Evolutionary conservation across 2,329 filamentous ascomycete species (phyloP), one percentile per base, ranked within the genome.

Genomic region (Colletotrichum chlorophyti): DNA sequence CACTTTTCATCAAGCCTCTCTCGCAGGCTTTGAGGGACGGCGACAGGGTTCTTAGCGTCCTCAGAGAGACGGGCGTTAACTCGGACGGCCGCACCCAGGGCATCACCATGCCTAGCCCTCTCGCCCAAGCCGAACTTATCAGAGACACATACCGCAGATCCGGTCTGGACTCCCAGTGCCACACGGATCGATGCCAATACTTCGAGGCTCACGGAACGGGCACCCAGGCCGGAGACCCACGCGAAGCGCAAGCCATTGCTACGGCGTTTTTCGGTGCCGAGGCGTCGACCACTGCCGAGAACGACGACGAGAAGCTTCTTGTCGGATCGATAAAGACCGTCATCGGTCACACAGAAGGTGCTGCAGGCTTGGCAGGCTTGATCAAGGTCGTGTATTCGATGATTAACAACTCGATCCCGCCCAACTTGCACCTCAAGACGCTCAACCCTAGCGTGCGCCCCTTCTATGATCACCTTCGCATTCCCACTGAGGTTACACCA

Each of bases 191-290:
- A 4, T 68, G 63, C 6, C 75, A 79, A 48, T 80, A 72, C 60
- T 77, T 79, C 17, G 76, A 80, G 52, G 73, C 73, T 3, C 78
- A 80, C 58, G 77, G 76, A 21, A 80, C 79, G 3, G 78, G 77
- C 1, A 72, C 69, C 1, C 63, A 62, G 10, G 65, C 65, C 2
- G 69, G 69, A 8, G 69, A 70, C 42, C 61, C 66, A 1, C 53
- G 62, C 8, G 67, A 72, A 35, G 65, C 66, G 1, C 50, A 63
- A 29, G 68, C 69, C 5, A 65, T 60, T 51, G 27, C 52, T 14
- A 60, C 58, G 15, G 58, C 58, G 1, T 66, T 72, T 1, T 76
- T 77, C 53, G 66, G 65, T 43, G 65, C 4, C 26, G 61, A 4
- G 64, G 65, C 8, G 46, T 70, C 31, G 58, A 65, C 65, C n/a